Evolutionary conservation across 257 asterid species (phyloP), one percentile per base, ranked within the genome.

Genomic region (Penstemon eatonii): DNA sequence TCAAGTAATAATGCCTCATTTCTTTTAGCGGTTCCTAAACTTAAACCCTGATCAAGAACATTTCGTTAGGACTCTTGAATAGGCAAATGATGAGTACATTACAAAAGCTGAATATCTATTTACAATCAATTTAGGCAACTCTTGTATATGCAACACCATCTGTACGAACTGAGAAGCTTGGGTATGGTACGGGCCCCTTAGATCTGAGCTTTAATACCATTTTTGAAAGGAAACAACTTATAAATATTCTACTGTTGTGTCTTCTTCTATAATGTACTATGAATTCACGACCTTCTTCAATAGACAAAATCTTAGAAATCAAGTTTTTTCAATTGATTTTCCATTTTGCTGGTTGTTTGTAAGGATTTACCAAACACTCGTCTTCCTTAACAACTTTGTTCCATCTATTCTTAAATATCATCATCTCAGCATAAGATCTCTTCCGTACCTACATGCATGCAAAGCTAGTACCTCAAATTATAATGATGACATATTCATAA

Each of bases 311-410:
- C 18, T 8, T 11, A 2, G 9, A 37, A 47, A 56, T 18, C n/a
- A 0, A 51, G 13, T 12, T 65, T 60, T 44, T 38, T 52, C 75
- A 73, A 47, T 54, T 67, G 33, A 3, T 67, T 36, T 13, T 49
- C 71, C 33, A 72, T 36, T 12, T 43, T 4, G 42, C 1, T 1
- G 70, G 67, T 65, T 68, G 68, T 47, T 51, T 43, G 59, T 73
- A 89, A 4, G 96, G 96, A 79, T 92, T 86, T 36, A 78, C 70
- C 96, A 96, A 92, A 60, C 96, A 92, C 46, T 72, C 45, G 44
- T 92, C 98, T 43, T 81, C 74, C 73, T 75, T 56, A 15, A 76
- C 87, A 1, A 96, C 95, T 8, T 70, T 65, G 11, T 63, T 64
- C 98, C 98, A 92, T 52, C 98, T 81, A 2, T 63, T 70, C 78